These are phyloP conservation scores for Talaromyces amestolkiae DNA, from an alignment of 2,329 filamentous ascomycete species.

Conservation along the genomic window DNA sequence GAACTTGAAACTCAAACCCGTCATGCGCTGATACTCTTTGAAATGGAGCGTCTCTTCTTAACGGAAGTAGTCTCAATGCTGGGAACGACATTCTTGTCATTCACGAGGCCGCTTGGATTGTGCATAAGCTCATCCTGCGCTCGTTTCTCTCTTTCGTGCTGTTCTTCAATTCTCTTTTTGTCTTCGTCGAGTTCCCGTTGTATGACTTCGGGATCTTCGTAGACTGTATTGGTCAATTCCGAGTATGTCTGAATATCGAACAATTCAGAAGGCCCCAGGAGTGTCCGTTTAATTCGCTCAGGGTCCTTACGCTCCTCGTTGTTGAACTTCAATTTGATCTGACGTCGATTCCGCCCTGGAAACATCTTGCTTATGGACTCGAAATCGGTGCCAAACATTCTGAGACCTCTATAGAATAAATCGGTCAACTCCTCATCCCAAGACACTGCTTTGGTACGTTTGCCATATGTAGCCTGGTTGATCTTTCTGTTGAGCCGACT, in stretches of 20 bases:
- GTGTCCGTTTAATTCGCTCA: constrained; percentile 51
- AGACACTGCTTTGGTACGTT: constrained; percentile 51
- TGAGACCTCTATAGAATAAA: constrained; percentile 60
- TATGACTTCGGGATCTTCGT: constrained; percentile 41
- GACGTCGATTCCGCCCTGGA: constrained; percentile 56
- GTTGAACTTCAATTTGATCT: constrained; percentile 63
- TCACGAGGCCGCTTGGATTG: constrained; percentile 38
- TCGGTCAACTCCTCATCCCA: constrained; percentile 61
- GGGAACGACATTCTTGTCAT: constrained; percentile 26
- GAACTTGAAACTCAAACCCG: background rate
- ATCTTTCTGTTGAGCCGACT: constrained; percentile 48
- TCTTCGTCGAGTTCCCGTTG: constrained; percentile 45
- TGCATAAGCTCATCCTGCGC: constrained; percentile 44
- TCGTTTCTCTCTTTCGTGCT: constrained; percentile 46
- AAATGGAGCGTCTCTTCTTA: constrained; percentile 17
- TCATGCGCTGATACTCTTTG: constrained; percentile 27
- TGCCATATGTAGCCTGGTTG: constrained; percentile 48
- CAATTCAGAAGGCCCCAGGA: constrained; percentile 46
- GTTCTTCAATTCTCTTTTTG: constrained; percentile 46
- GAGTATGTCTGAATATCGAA: constrained; percentile 47
- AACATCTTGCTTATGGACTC: constrained; percentile 63
- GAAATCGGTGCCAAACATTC: constrained; percentile 65
- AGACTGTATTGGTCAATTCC: constrained; percentile 46
- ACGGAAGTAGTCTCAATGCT: constrained; percentile 34
- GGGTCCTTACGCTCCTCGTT: constrained; percentile 60